Evolutionary conservation across 2,329 filamentous ascomycete genomes (phyloP).

Genomic region (Chaetomiaceae sp.): DNA sequence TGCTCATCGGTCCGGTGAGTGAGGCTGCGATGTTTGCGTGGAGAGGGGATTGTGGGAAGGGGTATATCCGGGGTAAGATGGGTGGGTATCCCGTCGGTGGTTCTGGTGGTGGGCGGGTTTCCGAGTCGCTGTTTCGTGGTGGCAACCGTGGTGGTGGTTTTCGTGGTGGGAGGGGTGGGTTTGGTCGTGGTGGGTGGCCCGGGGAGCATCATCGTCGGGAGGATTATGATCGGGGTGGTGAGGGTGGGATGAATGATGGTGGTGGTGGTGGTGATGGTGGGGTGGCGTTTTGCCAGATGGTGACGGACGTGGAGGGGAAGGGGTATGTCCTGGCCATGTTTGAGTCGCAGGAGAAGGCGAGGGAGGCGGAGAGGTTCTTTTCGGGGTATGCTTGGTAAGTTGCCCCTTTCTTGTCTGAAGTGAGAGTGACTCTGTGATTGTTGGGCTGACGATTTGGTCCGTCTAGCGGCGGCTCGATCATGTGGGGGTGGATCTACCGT

Average conservation of each 20-base stretch:
- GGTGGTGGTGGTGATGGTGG: background rate
- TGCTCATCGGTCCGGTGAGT: conserved; percentile 4
- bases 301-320: background rate
- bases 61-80: background rate
- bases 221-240: background rate
- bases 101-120: background rate
- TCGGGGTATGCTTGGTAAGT: conserved; percentile 11
- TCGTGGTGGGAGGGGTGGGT: background rate
- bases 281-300: background rate
- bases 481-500: conserved; percentile 4
- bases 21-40: background rate
- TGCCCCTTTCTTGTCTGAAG: background rate
- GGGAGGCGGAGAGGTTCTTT: background rate
- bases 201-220: background rate
- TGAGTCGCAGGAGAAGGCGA: background rate
- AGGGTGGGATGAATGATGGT: background rate
- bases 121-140: background rate
- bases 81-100: background rate
- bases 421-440: background rate
- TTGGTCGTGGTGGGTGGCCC: background rate
- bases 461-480: conserved; percentile 11
- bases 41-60: background rate
- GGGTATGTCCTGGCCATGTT: conserved; percentile 6
- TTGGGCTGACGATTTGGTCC: background rate
- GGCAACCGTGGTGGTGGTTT: background rate